phyloP scores from a whole-genome alignment of 2,329 filamentous ascomycete genomes.

The Mycocentrospora acerina region DNA sequence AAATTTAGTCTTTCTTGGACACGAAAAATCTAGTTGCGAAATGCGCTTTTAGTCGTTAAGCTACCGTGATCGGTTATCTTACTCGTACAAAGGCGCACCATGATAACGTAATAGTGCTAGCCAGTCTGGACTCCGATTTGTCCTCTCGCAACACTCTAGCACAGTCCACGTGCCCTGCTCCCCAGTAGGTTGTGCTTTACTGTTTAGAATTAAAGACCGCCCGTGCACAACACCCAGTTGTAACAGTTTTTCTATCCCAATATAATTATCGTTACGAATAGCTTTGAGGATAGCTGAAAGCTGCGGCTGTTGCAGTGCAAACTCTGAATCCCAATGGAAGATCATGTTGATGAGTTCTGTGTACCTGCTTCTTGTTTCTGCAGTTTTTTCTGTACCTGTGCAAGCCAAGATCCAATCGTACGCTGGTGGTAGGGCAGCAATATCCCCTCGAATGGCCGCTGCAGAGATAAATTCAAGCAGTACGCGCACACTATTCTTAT shows the following conservation, averaged over 20 bases:
- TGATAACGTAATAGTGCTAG: slow-evolving; percentile 18
- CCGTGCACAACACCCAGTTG: slow-evolving; percentile 13
- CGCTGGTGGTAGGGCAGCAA: slow-evolving; percentile 16
- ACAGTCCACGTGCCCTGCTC: slow-evolving; percentile 18
- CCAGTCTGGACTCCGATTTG: slow-evolving; percentile 19
- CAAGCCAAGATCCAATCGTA: slow-evolving; percentile 17
- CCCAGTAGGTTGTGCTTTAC: slow-evolving; percentile 16
- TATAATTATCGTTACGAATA: slow-evolving; percentile 19
- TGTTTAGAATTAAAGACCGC: slow-evolving; percentile 17
- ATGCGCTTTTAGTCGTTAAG: no score
- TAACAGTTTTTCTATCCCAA: slow-evolving; percentile 16
- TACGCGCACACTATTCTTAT: slow-evolving; percentile 15
- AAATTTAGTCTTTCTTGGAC: no score
- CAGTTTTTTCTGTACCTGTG: slow-evolving; percentile 6
- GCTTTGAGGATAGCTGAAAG: slow-evolving; percentile 18
- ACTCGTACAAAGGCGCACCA: slow-evolving; percentile 13
- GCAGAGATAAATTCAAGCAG: slow-evolving; percentile 17
- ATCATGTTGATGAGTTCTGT: slow-evolving; percentile 17
- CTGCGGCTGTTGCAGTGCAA: slow-evolving; percentile 12
- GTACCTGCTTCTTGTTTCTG: slow-evolving; percentile 7
- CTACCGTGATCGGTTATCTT: no score
- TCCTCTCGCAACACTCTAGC: slow-evolving; percentile 22
- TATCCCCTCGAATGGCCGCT: slow-evolving; percentile 13
- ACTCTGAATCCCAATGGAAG: slow-evolving; percentile 16
- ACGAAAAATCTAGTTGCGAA: no score